Percentiles rank a stretch among this genome's conserved stretches.
Conservation (phyloP, 257 asterid genomes). For the Solanum pennellii region DNA sequence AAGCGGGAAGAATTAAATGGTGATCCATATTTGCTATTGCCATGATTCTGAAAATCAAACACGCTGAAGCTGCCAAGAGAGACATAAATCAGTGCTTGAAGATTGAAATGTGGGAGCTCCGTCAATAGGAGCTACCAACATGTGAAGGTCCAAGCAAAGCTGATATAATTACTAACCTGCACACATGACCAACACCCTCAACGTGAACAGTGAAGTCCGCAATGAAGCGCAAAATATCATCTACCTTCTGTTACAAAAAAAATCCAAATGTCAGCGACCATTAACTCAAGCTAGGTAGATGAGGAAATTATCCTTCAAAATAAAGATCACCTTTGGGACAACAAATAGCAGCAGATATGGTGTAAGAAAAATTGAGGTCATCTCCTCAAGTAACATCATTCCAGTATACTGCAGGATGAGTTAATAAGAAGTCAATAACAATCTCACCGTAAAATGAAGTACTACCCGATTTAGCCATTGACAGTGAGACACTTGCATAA, state of each 20-base stretch:
- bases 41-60: constrained; percentile 76
- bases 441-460: background rate
- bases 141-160: background rate
- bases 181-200: constrained; percentile 92
- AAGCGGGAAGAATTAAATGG: constrained; percentile 40
- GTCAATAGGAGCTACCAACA: background rate
- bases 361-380: constrained; percentile 93
- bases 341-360: constrained; percentile 71
- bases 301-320: background rate
- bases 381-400: constrained; percentile 93
- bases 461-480: background rate
- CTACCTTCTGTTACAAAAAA: constrained; percentile 53
- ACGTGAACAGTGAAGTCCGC: constrained; percentile 70
- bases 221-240: constrained; percentile 68
- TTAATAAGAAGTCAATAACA: background rate
- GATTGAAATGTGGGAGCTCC: background rate
- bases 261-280: background rate
- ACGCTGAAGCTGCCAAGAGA: constrained; percentile 62
- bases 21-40: constrained; percentile 72
- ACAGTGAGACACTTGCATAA: background rate
- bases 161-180: constrained; percentile 41
- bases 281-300: background rate
- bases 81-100: background rate
- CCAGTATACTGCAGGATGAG: constrained; percentile 68
- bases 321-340: constrained; percentile 68